Evolutionary conservation across 371 early-diverging fungal species (phyloP).

Genomic region (Rhizopus delemar): DNA sequence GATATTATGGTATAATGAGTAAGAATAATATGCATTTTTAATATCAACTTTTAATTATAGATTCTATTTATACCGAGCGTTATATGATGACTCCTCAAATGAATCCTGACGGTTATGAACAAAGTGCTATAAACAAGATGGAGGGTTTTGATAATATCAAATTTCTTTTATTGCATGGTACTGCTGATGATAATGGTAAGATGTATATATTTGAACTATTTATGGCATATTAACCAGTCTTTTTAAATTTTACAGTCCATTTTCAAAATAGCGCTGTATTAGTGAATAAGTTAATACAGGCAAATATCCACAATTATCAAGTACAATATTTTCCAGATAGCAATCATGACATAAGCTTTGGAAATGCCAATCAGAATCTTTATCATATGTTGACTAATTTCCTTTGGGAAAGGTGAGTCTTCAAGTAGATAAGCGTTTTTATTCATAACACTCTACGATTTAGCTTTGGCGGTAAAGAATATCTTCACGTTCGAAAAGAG

Average conservation of each 20-base stretch:
- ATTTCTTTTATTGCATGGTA: conserved; percentile 88
- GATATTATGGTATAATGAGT: conserved; percentile 53
- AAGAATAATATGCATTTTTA: not conserved
- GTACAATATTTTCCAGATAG: conserved; percentile 88
- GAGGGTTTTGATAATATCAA: conserved; percentile 72
- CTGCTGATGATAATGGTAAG: conserved; percentile 78
- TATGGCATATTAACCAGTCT: not conserved
- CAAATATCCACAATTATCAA: conserved; percentile 73
- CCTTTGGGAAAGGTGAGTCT: conserved; percentile 45
- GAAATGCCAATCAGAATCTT: conserved; percentile 69
- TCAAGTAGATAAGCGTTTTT: not conserved
- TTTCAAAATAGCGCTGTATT: conserved; percentile 85
- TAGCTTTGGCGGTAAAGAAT: conserved; percentile 52
- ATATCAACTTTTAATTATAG: conserved; percentile 26
- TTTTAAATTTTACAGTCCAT: conserved; percentile 16
- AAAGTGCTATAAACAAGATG: conserved; percentile 76
- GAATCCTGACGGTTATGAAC: conserved; percentile 77
- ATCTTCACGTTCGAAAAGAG: conserved; percentile 45
- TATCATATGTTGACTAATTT: conserved; percentile 49
- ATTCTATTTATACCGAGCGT: conserved; percentile 93
- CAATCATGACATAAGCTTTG: conserved; percentile 82
- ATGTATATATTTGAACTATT: not conserved
- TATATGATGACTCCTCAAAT: conserved; percentile 85
- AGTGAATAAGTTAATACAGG: conserved; percentile 69
- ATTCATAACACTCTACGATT: not conserved